phyloP scores from a whole-genome alignment of 768 basidiomycete genomes.

The Naganishia vishniacii region DNA sequence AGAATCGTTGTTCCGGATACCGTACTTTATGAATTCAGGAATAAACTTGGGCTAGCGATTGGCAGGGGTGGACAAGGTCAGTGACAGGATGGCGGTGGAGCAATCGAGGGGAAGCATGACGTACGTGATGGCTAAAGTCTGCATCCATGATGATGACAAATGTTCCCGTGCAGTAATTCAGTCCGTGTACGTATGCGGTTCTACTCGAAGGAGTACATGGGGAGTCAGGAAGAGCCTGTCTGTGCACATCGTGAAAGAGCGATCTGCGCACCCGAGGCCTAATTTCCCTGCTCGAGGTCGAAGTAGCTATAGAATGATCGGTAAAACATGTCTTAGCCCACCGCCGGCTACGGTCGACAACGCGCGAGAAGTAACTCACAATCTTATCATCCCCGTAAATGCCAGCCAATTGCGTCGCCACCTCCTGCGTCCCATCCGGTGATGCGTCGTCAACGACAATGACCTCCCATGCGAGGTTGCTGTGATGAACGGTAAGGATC shows the following conservation, averaged over 20 bases:
- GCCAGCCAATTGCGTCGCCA: conserved; percentile 69
- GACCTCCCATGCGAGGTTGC: conserved; percentile 75
- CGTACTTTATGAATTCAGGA: conserved; percentile 77
- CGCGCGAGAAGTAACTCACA: conserved; percentile 24
- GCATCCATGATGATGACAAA: conserved; percentile 98
- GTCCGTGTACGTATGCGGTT: conserved; percentile 86
- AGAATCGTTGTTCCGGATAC: background rate
- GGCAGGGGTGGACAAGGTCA: background rate
- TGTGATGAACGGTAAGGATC: conserved; percentile 40
- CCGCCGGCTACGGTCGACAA: too few species aligned
- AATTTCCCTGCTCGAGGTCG: conserved; percentile 85
- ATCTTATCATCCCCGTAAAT: conserved; percentile 81
- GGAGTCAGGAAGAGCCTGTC: too few species aligned
- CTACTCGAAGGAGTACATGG: conserved; percentile 48
- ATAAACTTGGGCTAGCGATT: conserved; percentile 81
- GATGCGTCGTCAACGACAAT: conserved; percentile 88
- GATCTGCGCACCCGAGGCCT: conserved; percentile 64
- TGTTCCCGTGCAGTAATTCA: conserved; percentile 81
- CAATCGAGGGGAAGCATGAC: conserved; percentile 40
- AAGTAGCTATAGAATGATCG: conserved; percentile 50
- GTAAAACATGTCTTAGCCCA: background rate
- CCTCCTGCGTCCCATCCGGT: conserved; percentile 86
- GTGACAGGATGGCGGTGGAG: background rate
- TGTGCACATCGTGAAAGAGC: background rate
- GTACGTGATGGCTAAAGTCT: conserved; percentile 88